Conservation (phyloP, 2,329 filamentous ascomycete species). For the Paecilomyces sp. region DNA sequence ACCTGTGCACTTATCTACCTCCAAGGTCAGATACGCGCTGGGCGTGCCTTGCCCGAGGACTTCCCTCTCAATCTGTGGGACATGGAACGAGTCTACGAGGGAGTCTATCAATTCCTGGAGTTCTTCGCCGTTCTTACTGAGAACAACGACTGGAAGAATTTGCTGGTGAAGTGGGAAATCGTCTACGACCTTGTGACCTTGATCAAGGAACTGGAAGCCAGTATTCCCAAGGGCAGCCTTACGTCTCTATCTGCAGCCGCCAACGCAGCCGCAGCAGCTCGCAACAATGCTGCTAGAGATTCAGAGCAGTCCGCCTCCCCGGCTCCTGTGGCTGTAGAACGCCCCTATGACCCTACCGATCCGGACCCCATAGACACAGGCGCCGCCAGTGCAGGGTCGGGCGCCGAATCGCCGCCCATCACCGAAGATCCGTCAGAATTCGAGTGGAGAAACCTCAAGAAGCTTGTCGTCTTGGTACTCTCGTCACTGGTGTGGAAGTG, state of each 20-base stretch:
- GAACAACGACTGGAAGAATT: slow-evolving; percentile 71
- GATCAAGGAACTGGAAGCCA: slow-evolving; percentile 78
- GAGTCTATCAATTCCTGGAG: slow-evolving; percentile 87
- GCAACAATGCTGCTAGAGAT: slow-evolving; percentile 21
- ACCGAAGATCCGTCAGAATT: slow-evolving; percentile 60
- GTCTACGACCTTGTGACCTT: slow-evolving; percentile 82
- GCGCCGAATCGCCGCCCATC: slow-evolving; percentile 41
- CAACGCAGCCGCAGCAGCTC: slow-evolving; percentile 13
- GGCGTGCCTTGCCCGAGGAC: slow-evolving; percentile 68
- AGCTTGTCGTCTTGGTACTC: slow-evolving; percentile 82
- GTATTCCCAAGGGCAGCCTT: slow-evolving; percentile 74
- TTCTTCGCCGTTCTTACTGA: slow-evolving; percentile 88
- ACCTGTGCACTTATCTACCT: slow-evolving; percentile 91
- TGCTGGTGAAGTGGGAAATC: slow-evolving; percentile 87
- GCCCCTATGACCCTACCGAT: slow-evolving; percentile 53
- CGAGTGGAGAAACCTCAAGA: slow-evolving; percentile 80
- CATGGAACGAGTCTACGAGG: slow-evolving; percentile 94
- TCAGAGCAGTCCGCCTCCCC: slow-evolving; percentile 24
- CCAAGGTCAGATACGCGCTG: slow-evolving; percentile 79
- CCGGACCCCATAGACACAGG: slow-evolving; percentile 33
- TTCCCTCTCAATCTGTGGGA: slow-evolving; percentile 96
- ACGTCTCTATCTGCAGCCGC: slow-evolving; percentile 27
- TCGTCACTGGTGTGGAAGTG: slow-evolving; percentile 85
- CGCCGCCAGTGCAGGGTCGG: slow-evolving; percentile 31
- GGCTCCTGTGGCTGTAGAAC: slow-evolving; percentile 50